Percentiles rank a stretch among this genome's conserved stretches.
These are phyloP conservation scores for Tillandsia fasciculata DNA, from an alignment of 176 grass and related monocot genomes.

Conservation along the genomic window DNA sequence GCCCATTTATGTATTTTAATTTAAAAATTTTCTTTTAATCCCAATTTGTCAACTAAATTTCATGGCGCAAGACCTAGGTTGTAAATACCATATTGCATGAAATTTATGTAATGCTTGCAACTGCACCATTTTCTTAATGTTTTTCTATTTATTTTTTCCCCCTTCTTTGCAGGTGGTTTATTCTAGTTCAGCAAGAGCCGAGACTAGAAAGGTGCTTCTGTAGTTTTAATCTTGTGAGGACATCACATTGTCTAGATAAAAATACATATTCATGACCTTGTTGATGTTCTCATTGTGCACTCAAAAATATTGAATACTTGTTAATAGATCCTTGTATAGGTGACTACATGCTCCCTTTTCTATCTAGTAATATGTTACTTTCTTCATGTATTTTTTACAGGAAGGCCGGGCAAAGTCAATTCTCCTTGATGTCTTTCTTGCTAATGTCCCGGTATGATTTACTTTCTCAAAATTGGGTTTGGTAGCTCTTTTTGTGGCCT, in stretches of 20 bases:
- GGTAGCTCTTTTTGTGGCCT: not conserved
- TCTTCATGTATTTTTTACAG: slow-evolving; percentile 25
- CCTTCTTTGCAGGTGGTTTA: slow-evolving; percentile 38
- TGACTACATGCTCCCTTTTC: not conserved
- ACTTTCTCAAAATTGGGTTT: not conserved
- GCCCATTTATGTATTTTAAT: not conserved
- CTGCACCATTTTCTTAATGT: not conserved
- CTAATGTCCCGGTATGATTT: slow-evolving; percentile 66
- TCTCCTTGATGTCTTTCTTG: slow-evolving; percentile 75
- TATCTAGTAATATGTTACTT: not conserved
- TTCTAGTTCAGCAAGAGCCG: slow-evolving; percentile 31
- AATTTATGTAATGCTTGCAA: not conserved
- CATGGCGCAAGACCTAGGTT: not conserved
- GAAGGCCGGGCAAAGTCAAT: slow-evolving; percentile 58
- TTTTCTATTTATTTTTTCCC: not conserved
- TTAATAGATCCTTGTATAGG: not conserved
- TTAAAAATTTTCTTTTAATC: not conserved
- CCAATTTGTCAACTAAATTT: slow-evolving; percentile 2
- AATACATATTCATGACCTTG: no score
- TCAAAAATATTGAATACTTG: not conserved
- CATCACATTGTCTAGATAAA: not conserved
- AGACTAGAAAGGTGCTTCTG: slow-evolving; percentile 54
- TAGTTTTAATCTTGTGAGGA: not conserved
- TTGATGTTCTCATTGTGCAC: no score
- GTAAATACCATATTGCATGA: no score